Evolutionary conservation across 2,329 filamentous ascomycete genomes (phyloP).

Genomic region (Scedosporium aurantiacum): DNA sequence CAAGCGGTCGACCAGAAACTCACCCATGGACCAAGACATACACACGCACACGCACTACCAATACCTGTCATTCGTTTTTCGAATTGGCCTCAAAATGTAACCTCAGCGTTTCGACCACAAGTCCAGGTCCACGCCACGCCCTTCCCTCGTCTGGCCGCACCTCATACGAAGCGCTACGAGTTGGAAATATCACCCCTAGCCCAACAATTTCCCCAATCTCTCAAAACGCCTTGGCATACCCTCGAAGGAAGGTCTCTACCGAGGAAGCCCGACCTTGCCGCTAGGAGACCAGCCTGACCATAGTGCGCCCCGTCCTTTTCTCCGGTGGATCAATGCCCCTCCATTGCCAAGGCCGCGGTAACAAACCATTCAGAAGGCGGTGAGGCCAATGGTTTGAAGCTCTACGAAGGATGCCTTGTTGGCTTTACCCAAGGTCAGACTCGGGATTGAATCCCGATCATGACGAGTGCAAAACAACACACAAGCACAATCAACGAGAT

Average conservation of each 20-base stretch:
- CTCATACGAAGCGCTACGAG: background rate
- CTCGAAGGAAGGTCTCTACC: background rate
- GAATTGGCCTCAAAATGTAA: no score
- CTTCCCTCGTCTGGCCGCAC: background rate
- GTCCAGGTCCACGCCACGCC: background rate
- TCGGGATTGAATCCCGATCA: no score
- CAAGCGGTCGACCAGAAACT: no score
- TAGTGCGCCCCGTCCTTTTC: background rate
- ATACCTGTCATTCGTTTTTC: no score
- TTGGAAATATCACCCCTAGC: background rate
- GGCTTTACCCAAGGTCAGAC: background rate
- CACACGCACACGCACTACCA: no score
- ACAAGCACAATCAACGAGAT: no score
- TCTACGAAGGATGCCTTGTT: background rate
- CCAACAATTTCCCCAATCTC: background rate
- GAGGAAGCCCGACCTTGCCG: background rate
- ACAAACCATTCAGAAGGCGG: background rate
- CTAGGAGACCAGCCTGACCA: background rate
- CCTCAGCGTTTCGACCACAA: no score
- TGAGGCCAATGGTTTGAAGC: background rate
- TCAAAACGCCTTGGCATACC: background rate
- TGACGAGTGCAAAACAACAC: no score
- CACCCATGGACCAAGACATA: no score
- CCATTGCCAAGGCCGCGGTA: background rate
- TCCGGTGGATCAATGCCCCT: background rate